These are phyloP conservation scores for Colletotrichum lentis DNA, from an alignment of 2,329 filamentous ascomycete species.

Conservation along the genomic window DNA sequence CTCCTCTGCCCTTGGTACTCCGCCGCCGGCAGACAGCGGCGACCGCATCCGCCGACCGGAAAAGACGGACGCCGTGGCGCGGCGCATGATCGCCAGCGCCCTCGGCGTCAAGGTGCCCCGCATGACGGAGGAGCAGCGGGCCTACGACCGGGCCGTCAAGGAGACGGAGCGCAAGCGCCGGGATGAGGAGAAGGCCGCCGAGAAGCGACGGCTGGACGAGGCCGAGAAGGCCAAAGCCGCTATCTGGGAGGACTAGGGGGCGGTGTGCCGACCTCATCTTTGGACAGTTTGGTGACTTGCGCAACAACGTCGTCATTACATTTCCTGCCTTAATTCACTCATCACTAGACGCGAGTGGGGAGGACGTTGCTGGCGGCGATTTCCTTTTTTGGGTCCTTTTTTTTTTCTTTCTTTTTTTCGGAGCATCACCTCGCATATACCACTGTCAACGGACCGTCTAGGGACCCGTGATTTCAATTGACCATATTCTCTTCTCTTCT, in stretches of 20 bases:
- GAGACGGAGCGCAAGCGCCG: constrained; percentile 84
- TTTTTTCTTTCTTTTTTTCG: too few species aligned
- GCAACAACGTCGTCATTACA: too few species aligned
- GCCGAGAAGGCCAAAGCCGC: constrained; percentile 80
- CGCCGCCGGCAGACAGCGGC: constrained; percentile 26
- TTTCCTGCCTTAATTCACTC: too few species aligned
- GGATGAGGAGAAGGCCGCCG: constrained; percentile 75
- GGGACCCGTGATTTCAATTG: too few species aligned
- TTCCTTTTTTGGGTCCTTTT: too few species aligned
- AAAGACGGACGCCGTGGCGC: constrained; percentile 92
- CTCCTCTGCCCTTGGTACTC: constrained; percentile 20
- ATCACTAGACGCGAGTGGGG: too few species aligned
- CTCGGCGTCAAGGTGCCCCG: constrained; percentile 82
- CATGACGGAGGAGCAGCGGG: constrained; percentile 86
- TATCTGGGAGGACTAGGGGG: constrained; percentile 79
- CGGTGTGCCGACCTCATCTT: too few species aligned
- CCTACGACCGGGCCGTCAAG: constrained; percentile 82
- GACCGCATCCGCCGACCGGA: constrained; percentile 67
- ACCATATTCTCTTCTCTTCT: too few species aligned
- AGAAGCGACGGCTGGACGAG: constrained; percentile 67
- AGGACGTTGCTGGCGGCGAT: too few species aligned
- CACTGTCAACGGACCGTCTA: too few species aligned
- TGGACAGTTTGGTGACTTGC: too few species aligned
- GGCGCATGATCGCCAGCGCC: constrained; percentile 87
- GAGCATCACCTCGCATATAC: too few species aligned